Evolutionary conservation across 2,329 filamentous ascomycete species (phyloP), one percentile per base, ranked within the genome.

Genomic region (Colletotrichum chlorophyti): DNA sequence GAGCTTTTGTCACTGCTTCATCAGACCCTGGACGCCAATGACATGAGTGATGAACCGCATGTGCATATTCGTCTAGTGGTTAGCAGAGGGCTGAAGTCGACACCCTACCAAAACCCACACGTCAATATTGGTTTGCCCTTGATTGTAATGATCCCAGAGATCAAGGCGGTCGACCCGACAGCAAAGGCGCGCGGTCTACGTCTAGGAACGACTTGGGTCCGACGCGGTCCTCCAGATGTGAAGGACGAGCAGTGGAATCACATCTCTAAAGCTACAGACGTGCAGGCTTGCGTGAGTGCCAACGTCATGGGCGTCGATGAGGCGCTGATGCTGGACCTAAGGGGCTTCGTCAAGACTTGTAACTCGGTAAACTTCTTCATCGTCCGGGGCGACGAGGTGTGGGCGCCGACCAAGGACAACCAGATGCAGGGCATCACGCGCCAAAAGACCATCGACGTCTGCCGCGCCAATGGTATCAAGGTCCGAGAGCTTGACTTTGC

Each of bases 281-380:
- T 70, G 8, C 67, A 70, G 38, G 68, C 68, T 2, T 70, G 68
- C 46, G 67, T 69, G 46, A 64, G 62, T 37, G 68, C 68, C 38
- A 68, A 68, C 38, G 53, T 67, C 8, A 69, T 69, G 68, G 65
- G 63, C 12, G 68, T 69, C 6, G 68, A 70, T 47, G 68, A 70
- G 51, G 68, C 68, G 6, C 58, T 70, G 3, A 70, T 69, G 68
- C 62, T 71, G 27, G 67, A 69, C 46, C 53, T 65, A 32, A 53
- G 60, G 11, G 68, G 68, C 1, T 69, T 69, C 34, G 68, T 69
- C 42, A 71, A 70, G 59, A 70, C 68, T 4, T 69, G 69, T 61
- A 71, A 71, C 60, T 69, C 69, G 29, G 65, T 68, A 54, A 71
- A 71, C 38, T 70, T 71, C 60, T 71, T 71, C 55, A 69, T 71